A percentile compares a stretch with the other conserved stretches of the same genome.
Evolutionary conservation across 106 monocot genomes (phyloP).

Genomic region (Gastrodia elata): DNA sequence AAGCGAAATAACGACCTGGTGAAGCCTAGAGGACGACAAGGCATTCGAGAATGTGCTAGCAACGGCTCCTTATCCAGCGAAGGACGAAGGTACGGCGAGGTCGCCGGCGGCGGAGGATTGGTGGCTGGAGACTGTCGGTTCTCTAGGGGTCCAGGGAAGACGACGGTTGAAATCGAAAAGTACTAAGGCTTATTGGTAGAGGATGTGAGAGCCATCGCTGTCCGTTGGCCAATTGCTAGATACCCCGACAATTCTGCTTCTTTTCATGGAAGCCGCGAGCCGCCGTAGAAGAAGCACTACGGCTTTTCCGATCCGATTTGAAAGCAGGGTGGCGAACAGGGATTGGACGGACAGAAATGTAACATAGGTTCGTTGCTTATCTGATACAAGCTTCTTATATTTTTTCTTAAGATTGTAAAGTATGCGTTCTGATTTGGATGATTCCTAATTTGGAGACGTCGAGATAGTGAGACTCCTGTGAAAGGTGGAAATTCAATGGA

Average conservation of each 20-base stretch:
- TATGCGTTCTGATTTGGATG: too few relatives aligned
- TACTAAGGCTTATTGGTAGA: constrained; percentile 65
- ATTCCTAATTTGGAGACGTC: too few relatives aligned
- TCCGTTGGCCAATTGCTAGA: constrained; percentile 40
- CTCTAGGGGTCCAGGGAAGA: constrained; percentile 36
- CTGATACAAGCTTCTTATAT: too few relatives aligned
- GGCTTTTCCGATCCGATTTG: too few relatives aligned
- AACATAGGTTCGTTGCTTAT: too few relatives aligned
- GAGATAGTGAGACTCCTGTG: too few relatives aligned
- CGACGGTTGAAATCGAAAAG: constrained; percentile 43
- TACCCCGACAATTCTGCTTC: constrained; percentile 35
- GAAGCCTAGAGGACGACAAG: constrained; percentile 69
- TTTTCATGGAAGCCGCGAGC: constrained; percentile 1
- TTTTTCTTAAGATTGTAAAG: too few relatives aligned
- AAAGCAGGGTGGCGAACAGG: too few relatives aligned
- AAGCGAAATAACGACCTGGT: constrained; percentile 6
- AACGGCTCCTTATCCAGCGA: constrained; percentile 4
- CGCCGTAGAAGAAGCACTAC: background rate
- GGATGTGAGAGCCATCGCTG: constrained; percentile 71
- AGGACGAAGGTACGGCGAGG: constrained; percentile 11
- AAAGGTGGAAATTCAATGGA: too few relatives aligned
- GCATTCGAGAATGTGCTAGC: constrained; percentile 67
- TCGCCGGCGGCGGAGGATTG: constrained; percentile 8
- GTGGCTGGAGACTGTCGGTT: constrained; percentile 39
- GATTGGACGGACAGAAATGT: too few relatives aligned